phyloP scores from a whole-genome alignment of 2,329 filamentous ascomycete genomes.

The Fusarium sp. region DNA sequence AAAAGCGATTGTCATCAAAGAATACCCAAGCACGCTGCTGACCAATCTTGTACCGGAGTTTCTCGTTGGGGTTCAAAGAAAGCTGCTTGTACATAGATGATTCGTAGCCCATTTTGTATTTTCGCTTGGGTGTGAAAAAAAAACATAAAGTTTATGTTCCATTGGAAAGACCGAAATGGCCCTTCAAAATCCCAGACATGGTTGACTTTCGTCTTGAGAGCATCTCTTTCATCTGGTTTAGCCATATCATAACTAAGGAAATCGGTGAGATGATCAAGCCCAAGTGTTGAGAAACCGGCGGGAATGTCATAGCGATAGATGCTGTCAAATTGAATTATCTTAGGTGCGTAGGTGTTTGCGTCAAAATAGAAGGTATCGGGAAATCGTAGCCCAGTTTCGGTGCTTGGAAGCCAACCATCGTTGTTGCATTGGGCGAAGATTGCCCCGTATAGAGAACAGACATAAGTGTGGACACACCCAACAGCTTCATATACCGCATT shows the following conservation, averaged over 20 bases:
- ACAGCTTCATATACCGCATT: not conserved
- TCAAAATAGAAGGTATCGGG: constrained; percentile 27
- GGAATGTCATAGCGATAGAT: not conserved
- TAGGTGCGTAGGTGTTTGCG: not conserved
- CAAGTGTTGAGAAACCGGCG: not conserved
- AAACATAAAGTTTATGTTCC: not conserved
- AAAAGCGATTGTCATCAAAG: constrained; percentile 1
- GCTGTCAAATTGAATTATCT: not conserved
- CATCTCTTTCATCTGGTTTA: not conserved
- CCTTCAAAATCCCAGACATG: not conserved
- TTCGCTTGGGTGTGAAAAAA: not conserved
- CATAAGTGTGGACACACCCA: constrained; percentile 21
- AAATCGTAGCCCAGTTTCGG: not conserved
- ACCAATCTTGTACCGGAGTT: not conserved
- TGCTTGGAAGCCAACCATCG: not conserved
- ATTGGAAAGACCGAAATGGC: not conserved
- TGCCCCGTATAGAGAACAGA: constrained; percentile 27
- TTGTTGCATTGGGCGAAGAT: constrained; percentile 24
- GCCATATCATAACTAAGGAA: constrained; percentile 2
- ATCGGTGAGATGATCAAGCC: not conserved
- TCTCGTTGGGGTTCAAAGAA: not conserved
- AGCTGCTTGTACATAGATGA: not conserved
- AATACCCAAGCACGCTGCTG: constrained; percentile 10
- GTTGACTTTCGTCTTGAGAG: not conserved
- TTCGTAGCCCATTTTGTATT: not conserved